Base-by-base conservation (phyloP, 768 basidiomycete genomes). In the Leccinum aurantiacum region DNA sequence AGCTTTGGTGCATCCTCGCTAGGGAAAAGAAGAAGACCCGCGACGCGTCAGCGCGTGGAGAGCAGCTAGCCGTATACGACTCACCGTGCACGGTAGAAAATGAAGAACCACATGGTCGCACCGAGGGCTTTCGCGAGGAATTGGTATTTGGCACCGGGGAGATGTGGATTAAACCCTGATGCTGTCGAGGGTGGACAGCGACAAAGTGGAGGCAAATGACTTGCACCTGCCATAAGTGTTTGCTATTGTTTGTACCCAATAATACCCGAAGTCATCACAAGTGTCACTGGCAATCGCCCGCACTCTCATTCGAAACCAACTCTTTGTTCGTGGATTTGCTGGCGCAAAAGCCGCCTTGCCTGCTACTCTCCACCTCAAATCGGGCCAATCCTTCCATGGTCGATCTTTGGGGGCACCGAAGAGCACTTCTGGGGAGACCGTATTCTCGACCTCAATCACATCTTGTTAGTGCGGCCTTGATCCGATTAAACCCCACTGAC, bases 91-190 rank as follows among this genome's bases (percentile, higher is more conserved):
- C 95, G 87, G 77, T 95, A 97, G 80, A 97, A 96, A 72, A 97
- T 94, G 80, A 95, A 97, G 85, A 96, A 96, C 95, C 95, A 97
- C 95, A 97, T 96, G 25, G 87, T 84, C 35, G 94, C 94, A 53
- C 95, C 95, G 50, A 97, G 79, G 61, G 85, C 86, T 76, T 94
- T 95, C 27, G 90, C 84, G 31, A 95, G 80, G 73, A 93, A 85
- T 60, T 82, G 84, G 75, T 94, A 86, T 68, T 80, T 84, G 68
- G 85, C 80, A 13, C 89, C 85, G 10, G 93, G 91, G 29, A 94
- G 80, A 72, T 95, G 94, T 44, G 94, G 94, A 74, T 93, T 82
- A 69, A 96, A 96, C 65, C 93, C 95, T 76, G 87, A 76, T 67
- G 80, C 88, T 87, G 41, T 63, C 29, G n/a, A n/a, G n/a, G n/a